Evolutionary conservation across 2,329 filamentous ascomycete species (phyloP).

Genomic region (Fusarium phyllophilum): DNA sequence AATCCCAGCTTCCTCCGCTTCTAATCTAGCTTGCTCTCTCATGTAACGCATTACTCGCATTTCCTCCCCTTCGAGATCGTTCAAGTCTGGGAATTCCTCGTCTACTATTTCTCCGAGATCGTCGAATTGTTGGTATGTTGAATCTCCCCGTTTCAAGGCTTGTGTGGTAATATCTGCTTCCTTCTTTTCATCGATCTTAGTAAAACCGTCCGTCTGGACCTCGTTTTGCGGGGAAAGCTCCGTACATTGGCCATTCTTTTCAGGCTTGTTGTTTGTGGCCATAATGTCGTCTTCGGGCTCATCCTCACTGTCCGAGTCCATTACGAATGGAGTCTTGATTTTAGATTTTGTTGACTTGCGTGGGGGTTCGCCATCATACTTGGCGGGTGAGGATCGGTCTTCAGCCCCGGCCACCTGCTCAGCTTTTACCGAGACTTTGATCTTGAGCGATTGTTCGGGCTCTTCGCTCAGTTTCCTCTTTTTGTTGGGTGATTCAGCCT

Average conservation of each 20-base stretch:
- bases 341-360: slow-evolving; percentile 37
- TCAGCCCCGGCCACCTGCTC: slow-evolving; percentile 37
- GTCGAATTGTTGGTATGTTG: slow-evolving; percentile 48
- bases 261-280: slow-evolving; percentile 1
- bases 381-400: slow-evolving; percentile 45
- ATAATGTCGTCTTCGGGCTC: slow-evolving; percentile 39
- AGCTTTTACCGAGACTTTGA: slow-evolving; percentile 1
- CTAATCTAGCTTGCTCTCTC: slow-evolving; percentile 77
- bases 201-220: slow-evolving; percentile 34
- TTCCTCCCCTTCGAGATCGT: slow-evolving; percentile 69
- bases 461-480: slow-evolving; percentile 46
- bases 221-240: slow-evolving; percentile 32
- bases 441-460: background rate
- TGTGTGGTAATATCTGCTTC: slow-evolving; percentile 22
- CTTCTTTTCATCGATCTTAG: slow-evolving; percentile 37
- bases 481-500: slow-evolving; percentile 48
- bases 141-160: slow-evolving; percentile 46
- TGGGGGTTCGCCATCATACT: slow-evolving; percentile 38
- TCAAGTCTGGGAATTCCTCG: slow-evolving; percentile 67
- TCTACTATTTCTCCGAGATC: slow-evolving; percentile 50
- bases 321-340: slow-evolving; percentile 67
- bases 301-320: slow-evolving; percentile 71
- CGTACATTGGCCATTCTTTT: slow-evolving; percentile 36
- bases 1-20: slow-evolving; percentile 65
- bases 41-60: slow-evolving; percentile 75